Conservation (phyloP, 2,329 filamentous ascomycete species). For the Cryoendolithus antarcticus region DNA sequence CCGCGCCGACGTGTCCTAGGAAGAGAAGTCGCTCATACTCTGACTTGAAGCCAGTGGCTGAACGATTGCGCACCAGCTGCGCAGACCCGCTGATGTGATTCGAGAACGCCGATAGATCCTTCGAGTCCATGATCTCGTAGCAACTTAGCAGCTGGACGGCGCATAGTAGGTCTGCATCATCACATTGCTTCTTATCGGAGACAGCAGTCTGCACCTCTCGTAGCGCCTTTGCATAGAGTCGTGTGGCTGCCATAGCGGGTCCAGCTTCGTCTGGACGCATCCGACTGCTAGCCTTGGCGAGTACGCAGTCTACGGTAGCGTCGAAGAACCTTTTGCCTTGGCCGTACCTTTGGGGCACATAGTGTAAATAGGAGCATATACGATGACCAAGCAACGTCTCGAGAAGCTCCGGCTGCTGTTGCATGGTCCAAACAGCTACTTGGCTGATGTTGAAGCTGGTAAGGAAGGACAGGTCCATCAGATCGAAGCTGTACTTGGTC, state of each 20-base stretch:
- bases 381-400: slow-evolving; percentile 6
- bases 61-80: slow-evolving; percentile 21
- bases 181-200: slow-evolving; percentile 2
- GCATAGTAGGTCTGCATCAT: slow-evolving; percentile 14
- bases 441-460: slow-evolving; percentile 16
- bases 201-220: slow-evolving; percentile 11
- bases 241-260: not conserved
- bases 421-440: not conserved
- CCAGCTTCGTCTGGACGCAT: not conserved
- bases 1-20: slow-evolving; percentile 22
- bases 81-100: slow-evolving; percentile 23
- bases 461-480: slow-evolving; percentile 13
- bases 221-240: slow-evolving; percentile 13
- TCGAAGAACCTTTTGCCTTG: slow-evolving; percentile 10
- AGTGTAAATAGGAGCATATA: slow-evolving; percentile 14
- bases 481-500: slow-evolving; percentile 13
- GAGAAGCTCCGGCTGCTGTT: slow-evolving; percentile 1
- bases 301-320: slow-evolving; percentile 13
- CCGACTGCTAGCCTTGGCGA: slow-evolving; percentile 10
- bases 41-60: slow-evolving; percentile 18
- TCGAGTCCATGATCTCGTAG: slow-evolving; percentile 22
- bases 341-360: slow-evolving; percentile 14
- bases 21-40: slow-evolving; percentile 28
- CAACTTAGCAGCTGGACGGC: slow-evolving; percentile 11
- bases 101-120: slow-evolving; percentile 19